Evolutionary conservation across 1,284 basidiomycete genomes (phyloP).

Genomic region (Rhodotorula sp.): DNA sequence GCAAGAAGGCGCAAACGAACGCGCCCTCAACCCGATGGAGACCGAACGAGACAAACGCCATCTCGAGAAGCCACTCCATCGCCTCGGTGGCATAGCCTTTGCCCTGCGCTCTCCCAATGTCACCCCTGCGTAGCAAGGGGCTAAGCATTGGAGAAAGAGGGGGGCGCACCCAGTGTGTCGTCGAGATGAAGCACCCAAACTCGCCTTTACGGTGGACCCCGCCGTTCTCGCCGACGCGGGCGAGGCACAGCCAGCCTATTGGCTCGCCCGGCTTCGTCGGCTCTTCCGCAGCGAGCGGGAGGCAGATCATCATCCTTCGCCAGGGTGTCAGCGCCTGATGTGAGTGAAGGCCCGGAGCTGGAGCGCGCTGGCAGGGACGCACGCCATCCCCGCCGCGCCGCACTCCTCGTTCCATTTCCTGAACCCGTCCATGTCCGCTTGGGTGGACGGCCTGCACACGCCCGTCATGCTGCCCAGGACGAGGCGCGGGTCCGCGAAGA

Average conservation of each 20-base stretch:
- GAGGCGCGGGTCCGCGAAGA: neutral
- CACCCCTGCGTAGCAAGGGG: too few relatives aligned
- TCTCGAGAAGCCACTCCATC: constrained; percentile 14
- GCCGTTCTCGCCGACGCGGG: neutral
- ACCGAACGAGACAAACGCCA: constrained; percentile 4
- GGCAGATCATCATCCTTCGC: neutral
- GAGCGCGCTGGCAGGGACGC: neutral
- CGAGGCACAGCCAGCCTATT: neutral
- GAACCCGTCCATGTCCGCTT: neutral
- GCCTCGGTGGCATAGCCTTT: constrained; percentile 15
- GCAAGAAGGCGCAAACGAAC: neutral
- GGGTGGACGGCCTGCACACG: neutral
- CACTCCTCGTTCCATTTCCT: neutral
- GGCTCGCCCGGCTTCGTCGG: neutral
- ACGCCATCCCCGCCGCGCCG: neutral
- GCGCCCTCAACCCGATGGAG: neutral
- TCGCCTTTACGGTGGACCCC: neutral
- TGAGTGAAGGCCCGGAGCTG: neutral
- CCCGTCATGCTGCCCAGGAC: neutral
- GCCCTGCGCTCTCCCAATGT: neutral
- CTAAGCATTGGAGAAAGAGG: too few relatives aligned
- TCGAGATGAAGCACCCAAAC: neutral
- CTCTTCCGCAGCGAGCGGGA: neutral
- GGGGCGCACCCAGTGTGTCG: neutral
- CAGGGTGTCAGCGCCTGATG: neutral